phyloP scores from a whole-genome alignment of 768 basidiomycete species.

The Lactarius sp. region DNA sequence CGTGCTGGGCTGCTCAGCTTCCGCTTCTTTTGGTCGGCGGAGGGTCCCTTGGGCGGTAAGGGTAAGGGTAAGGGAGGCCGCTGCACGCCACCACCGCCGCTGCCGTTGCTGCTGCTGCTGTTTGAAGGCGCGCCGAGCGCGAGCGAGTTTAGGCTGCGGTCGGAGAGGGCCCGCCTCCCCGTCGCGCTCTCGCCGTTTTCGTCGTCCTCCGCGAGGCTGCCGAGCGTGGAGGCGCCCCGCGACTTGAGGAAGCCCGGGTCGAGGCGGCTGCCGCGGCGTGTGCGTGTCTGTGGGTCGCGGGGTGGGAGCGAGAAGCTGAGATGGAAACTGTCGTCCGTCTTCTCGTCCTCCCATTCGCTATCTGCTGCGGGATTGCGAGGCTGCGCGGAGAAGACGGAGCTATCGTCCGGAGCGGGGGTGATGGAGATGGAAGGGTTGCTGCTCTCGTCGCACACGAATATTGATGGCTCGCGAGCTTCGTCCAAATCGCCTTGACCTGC shows the following conservation, averaged over 20 bases:
- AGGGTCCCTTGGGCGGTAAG: neutral
- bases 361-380: slow-evolving; percentile 46
- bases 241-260: slow-evolving; percentile 64
- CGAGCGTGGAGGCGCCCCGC: slow-evolving; percentile 45
- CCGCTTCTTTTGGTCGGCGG: neutral
- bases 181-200: slow-evolving; percentile 42
- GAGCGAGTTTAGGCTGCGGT: slow-evolving; percentile 59
- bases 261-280: slow-evolving; percentile 54
- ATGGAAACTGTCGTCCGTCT: slow-evolving; percentile 71
- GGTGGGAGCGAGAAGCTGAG: slow-evolving; percentile 41
- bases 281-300: slow-evolving; percentile 23
- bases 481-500: slow-evolving; percentile 78
- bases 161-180: slow-evolving; percentile 46
- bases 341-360: slow-evolving; percentile 89
- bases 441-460: slow-evolving; percentile 17
- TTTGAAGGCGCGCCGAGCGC: slow-evolving; percentile 42
- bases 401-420: slow-evolving; percentile 38
- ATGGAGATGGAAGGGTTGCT: slow-evolving; percentile 30
- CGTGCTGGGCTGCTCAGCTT: slow-evolving; percentile 6
- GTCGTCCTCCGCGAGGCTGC: slow-evolving; percentile 69
- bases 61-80: neutral
- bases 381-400: slow-evolving; percentile 36
- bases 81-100: slow-evolving; percentile 6
- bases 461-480: slow-evolving; percentile 42
- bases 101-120: slow-evolving; percentile 32